Conservation (phyloP, 2,329 filamentous ascomycete species). For the Scleromitrula shiraiana region DNA sequence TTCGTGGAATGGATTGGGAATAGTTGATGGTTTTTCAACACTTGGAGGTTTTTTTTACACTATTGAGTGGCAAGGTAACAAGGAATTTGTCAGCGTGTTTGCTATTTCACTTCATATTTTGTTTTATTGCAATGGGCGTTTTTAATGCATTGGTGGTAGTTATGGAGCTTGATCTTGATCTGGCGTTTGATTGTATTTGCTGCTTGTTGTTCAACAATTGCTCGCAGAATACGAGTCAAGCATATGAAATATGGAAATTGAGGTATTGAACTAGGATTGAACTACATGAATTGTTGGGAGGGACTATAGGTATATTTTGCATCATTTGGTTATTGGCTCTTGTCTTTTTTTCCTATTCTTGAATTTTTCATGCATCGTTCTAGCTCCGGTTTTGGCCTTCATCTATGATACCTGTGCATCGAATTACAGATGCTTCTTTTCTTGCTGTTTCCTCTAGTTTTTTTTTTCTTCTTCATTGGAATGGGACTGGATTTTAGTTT, state of each 20-base stretch:
- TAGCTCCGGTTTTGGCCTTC: conserved; percentile 2
- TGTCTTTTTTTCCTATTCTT: too few species aligned
- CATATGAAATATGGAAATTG: conserved; percentile 7
- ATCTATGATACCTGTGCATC: conserved; percentile 9
- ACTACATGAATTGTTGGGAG: conserved; percentile 6
- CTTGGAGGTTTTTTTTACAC: background rate
- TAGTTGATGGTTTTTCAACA: background rate
- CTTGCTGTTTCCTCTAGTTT: conserved; percentile 6
- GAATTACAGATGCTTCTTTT: conserved; percentile 8
- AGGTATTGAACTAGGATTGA: background rate
- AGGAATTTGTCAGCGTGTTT: background rate
- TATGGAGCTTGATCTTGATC: conserved; percentile 17
- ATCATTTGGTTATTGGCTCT: conserved; percentile 1
- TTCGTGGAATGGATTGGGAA: background rate
- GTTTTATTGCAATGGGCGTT: conserved; percentile 24
- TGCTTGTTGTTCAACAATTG: conserved; percentile 12
- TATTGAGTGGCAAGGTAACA: background rate
- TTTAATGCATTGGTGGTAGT: conserved; percentile 30
- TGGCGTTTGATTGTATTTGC: conserved; percentile 20
- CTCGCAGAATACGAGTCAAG: conserved; percentile 23
- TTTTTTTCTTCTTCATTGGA: background rate
- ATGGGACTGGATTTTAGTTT: background rate
- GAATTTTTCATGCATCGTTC: conserved; percentile 5
- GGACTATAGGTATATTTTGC: conserved; percentile 2
- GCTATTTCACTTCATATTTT: conserved; percentile 16